Percentiles rank a stretch among this genome's conserved stretches.
Conservation (phyloP, 129 eudicot species). For the Flaveria linearis region DNA sequence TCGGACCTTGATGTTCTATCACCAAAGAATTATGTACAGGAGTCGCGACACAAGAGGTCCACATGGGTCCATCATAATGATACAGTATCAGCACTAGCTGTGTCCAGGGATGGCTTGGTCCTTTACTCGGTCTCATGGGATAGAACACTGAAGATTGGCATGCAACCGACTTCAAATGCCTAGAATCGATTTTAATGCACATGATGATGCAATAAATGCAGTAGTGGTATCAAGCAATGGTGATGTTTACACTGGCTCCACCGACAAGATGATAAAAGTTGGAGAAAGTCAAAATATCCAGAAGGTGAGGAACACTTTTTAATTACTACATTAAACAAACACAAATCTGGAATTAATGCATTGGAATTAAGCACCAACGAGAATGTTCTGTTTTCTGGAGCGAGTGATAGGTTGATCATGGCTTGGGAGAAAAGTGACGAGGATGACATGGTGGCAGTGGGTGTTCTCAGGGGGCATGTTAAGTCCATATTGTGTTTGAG, state of each 20-base stretch:
- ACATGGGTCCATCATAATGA: slow-evolving; percentile 69
- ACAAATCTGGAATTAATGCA: slow-evolving; percentile 58
- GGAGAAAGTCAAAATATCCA: slow-evolving; percentile 39
- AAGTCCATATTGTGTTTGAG: slow-evolving; percentile 65
- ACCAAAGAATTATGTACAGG: slow-evolving; percentile 55
- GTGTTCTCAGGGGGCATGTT: slow-evolving; percentile 46
- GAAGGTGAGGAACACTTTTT: slow-evolving; percentile 42
- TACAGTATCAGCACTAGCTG: slow-evolving; percentile 58
- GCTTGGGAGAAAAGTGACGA: slow-evolving; percentile 54
- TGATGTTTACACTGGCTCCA: slow-evolving; percentile 58
- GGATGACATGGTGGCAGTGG: slow-evolving; percentile 39
- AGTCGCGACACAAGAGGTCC: slow-evolving; percentile 53
- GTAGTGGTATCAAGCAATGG: slow-evolving; percentile 50
- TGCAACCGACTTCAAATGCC: slow-evolving; percentile 53
- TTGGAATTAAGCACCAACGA: slow-evolving; percentile 52
- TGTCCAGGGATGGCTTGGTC: slow-evolving; percentile 46
- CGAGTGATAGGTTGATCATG: slow-evolving; percentile 49
- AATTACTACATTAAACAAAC: slow-evolving; percentile 47
- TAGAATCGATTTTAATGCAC: slow-evolving; percentile 58
- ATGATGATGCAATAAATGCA: slow-evolving; percentile 70
- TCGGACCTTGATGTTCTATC: slow-evolving; percentile 42
- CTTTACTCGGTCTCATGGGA: slow-evolving; percentile 76
- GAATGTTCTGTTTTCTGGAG: slow-evolving; percentile 52
- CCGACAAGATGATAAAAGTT: slow-evolving; percentile 52
- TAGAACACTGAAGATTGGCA: slow-evolving; percentile 64